These are phyloP conservation scores for Lasiosphaeris hirsuta DNA, from an alignment of 495 filamentous ascomycete genomes.

Conservation along the genomic window DNA sequence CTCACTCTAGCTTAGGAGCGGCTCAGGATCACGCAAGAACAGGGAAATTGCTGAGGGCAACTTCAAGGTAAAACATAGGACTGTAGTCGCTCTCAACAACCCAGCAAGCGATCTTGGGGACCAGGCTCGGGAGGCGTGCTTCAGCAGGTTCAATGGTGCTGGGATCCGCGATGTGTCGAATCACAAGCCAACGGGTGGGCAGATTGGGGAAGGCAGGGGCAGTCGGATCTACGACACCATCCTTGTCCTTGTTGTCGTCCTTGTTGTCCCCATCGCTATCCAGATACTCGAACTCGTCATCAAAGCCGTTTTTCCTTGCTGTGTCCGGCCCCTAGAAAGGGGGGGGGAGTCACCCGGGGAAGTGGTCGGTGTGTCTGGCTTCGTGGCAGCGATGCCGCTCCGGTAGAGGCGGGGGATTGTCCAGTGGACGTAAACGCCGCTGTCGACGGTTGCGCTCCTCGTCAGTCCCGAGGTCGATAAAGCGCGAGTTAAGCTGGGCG, in stretches of 20 bases:
- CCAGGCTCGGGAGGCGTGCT: not conserved
- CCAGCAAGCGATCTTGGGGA: conserved; percentile 33
- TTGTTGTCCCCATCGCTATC: not conserved
- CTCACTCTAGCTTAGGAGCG: too few relatives aligned
- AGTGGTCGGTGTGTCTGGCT: not conserved
- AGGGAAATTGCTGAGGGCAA: too few relatives aligned
- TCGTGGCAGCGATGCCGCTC: conserved; percentile 25
- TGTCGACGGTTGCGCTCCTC: conserved; percentile 22
- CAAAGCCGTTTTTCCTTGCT: too few relatives aligned
- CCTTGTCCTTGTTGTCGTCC: conserved; percentile 3
- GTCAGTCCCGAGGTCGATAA: conserved; percentile 39
- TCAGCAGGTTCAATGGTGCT: conserved; percentile 9
- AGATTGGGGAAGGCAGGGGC: conserved; percentile 30
- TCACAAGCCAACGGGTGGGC: conserved; percentile 45
- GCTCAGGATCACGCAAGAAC: too few relatives aligned
- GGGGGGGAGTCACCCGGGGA: not conserved
- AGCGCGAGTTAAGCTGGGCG: conserved; percentile 36
- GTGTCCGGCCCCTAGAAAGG: too few relatives aligned
- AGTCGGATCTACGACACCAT: conserved; percentile 1
- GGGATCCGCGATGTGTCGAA: conserved; percentile 30
- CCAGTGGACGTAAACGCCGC: conserved; percentile 56
- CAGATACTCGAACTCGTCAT: too few relatives aligned
- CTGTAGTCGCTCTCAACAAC: conserved; percentile 51
- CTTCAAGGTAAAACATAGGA: too few relatives aligned
- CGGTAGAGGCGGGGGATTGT: conserved; percentile 47